These are phyloP conservation scores for Telfairia occidentalis DNA, from an alignment of 331 rosid species.

Conservation along the genomic window DNA sequence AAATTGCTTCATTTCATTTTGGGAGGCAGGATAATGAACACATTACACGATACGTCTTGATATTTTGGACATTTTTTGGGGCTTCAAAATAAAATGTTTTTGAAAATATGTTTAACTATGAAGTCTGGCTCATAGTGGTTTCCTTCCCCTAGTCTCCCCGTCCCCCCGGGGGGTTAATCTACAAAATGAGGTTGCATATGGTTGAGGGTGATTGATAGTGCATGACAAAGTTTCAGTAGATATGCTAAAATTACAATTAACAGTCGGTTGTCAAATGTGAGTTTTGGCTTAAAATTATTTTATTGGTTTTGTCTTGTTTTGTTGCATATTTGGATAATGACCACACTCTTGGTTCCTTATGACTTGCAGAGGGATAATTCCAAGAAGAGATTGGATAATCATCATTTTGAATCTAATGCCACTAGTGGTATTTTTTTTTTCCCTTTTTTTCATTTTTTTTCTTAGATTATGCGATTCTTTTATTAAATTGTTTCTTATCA, in stretches of 20 bases:
- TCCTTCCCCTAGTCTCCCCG: neutral
- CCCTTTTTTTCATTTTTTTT: constrained; percentile 10
- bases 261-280: neutral
- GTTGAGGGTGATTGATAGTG: neutral
- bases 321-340: constrained; percentile 4
- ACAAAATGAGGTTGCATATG: neutral
- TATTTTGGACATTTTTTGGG: neutral
- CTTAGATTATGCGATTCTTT: constrained; percentile 9
- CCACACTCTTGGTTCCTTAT: neutral
- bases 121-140: neutral
- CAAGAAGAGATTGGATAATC: constrained; percentile 66
- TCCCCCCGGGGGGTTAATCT: neutral
- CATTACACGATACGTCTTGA: neutral
- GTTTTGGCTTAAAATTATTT: neutral
- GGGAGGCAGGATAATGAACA: neutral
- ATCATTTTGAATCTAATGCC: constrained; percentile 75
- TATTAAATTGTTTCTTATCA: neutral
- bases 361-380: constrained; percentile 70
- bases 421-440: constrained; percentile 43
- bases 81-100: neutral
- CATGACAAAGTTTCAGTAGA: neutral
- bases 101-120: neutral
- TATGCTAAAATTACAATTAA: neutral
- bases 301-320: neutral
- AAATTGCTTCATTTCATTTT: neutral